Conservation (phyloP, 2,329 filamentous ascomycete species). For the Cladosporium cucumerinum region DNA sequence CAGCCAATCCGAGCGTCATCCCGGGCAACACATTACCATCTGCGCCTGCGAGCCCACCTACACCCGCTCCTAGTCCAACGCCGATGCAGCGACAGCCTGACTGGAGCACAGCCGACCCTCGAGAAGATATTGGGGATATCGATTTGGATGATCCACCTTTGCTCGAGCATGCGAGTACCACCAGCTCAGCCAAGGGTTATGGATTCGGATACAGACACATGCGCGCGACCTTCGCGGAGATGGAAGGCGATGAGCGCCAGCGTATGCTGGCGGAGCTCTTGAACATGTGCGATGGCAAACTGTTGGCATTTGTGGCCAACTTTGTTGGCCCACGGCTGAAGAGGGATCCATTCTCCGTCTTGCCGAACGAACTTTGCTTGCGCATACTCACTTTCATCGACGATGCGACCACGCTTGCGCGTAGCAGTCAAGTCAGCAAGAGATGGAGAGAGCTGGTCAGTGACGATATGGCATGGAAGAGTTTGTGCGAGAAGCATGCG, state of each 20-base stretch:
- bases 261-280: slow-evolving; percentile 82
- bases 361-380: slow-evolving; percentile 90
- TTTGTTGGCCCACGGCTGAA: slow-evolving; percentile 92
- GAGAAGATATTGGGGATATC: slow-evolving; percentile 69
- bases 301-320: slow-evolving; percentile 92
- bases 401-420: slow-evolving; percentile 87
- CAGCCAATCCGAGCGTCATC: slow-evolving; percentile 46
- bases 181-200: slow-evolving; percentile 27
- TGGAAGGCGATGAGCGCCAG: slow-evolving; percentile 72
- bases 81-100: slow-evolving; percentile 62
- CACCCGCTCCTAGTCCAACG: slow-evolving; percentile 64
- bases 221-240: slow-evolving; percentile 73
- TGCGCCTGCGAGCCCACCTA: slow-evolving; percentile 63
- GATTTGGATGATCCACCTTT: slow-evolving; percentile 26
- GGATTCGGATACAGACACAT: slow-evolving; percentile 62
- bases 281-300: slow-evolving; percentile 90
- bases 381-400: slow-evolving; percentile 96
- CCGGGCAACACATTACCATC: slow-evolving; percentile 62
- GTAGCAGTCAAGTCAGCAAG: slow-evolving; percentile 92
- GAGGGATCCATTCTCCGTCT: slow-evolving; percentile 88
- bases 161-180: slow-evolving; percentile 25
- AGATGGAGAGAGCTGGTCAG: slow-evolving; percentile 90
- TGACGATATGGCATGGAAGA: slow-evolving; percentile 98
- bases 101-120: slow-evolving; percentile 73
- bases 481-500: slow-evolving; percentile 91